Conservation (phyloP, 2,329 filamentous ascomycete genomes). For the Ascochyta viciae-villosae region DNA sequence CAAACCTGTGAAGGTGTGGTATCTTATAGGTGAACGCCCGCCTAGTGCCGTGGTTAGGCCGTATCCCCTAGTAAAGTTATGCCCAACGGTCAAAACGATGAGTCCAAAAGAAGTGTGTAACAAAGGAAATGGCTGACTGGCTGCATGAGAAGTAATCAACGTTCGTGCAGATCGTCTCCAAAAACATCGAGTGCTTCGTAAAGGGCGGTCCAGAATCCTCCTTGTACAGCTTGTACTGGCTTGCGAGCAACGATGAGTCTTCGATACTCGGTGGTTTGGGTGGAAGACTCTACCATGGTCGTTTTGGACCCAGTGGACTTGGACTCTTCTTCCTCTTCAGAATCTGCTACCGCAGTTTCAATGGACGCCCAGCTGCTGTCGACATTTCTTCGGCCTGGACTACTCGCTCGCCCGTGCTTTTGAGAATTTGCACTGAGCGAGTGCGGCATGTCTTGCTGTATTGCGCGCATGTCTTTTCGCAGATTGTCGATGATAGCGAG, state of each 20-base stretch:
- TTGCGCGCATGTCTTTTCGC: slow-evolving; percentile 29
- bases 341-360: slow-evolving; percentile 8
- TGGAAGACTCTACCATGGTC: slow-evolving; percentile 14
- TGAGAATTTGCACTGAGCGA: slow-evolving; percentile 6
- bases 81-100: not conserved
- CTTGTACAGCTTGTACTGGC: slow-evolving; percentile 11
- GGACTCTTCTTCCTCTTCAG: not conserved
- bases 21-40: slow-evolving; percentile 5
- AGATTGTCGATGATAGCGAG: slow-evolving; percentile 42
- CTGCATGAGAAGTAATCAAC: not conserved
- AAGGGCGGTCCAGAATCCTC: slow-evolving; percentile 32
- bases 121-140: not conserved
- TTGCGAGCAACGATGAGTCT: slow-evolving; percentile 21
- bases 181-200: slow-evolving; percentile 31
- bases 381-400: slow-evolving; percentile 1
- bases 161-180: slow-evolving; percentile 19
- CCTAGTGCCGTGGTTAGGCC: not conserved
- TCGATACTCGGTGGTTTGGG: slow-evolving; percentile 6
- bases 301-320: slow-evolving; percentile 2
- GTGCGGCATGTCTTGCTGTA: slow-evolving; percentile 24
- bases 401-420: not conserved
- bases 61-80: not conserved
- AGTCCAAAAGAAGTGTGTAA: not conserved
- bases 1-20: slow-evolving; percentile 4
- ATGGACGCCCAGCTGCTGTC: slow-evolving; percentile 12